Conservation (phyloP, 495 filamentous ascomycete genomes). For the Aspergillus asperescens region DNA sequence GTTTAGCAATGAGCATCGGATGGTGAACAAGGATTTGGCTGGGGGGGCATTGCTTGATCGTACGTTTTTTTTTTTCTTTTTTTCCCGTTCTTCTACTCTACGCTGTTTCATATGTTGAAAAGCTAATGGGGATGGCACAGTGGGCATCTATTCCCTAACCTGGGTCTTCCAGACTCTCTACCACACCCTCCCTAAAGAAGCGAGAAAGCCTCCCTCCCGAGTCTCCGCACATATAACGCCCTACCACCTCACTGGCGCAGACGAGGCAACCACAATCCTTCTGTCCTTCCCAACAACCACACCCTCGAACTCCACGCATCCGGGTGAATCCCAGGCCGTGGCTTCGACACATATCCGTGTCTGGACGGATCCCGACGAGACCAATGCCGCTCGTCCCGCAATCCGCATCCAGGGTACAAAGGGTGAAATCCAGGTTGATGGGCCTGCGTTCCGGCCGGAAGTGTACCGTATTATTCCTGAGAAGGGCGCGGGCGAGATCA, state of each 20-base stretch:
- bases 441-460: conserved; percentile 65
- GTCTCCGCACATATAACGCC: conserved; percentile 62
- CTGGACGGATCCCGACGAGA: conserved; percentile 58
- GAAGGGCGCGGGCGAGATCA: conserved; percentile 40
- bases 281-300: conserved; percentile 67
- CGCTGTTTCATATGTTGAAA: background rate
- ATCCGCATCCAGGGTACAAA: conserved; percentile 79
- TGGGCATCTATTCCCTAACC: conserved; percentile 85
- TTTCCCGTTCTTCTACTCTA: background rate
- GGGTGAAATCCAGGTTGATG: conserved; percentile 81
- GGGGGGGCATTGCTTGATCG: conserved; percentile 78
- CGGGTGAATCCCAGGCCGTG: conserved; percentile 57
- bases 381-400: conserved; percentile 57
- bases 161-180: conserved; percentile 95
- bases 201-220: conserved; percentile 51
- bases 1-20: conserved; percentile 59
- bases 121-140: conserved; percentile 28
- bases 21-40: conserved; percentile 83
- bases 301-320: conserved; percentile 32
- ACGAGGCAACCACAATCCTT: conserved; percentile 76
- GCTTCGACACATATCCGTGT: conserved; percentile 73
- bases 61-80: conserved; percentile 25
- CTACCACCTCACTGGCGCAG: conserved; percentile 73
- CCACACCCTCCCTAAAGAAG: conserved; percentile 58
- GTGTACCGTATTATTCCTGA: conserved; percentile 54